phyloP scores from a whole-genome alignment of 441 rosid genomes.

The Jatropha podagrica region DNA sequence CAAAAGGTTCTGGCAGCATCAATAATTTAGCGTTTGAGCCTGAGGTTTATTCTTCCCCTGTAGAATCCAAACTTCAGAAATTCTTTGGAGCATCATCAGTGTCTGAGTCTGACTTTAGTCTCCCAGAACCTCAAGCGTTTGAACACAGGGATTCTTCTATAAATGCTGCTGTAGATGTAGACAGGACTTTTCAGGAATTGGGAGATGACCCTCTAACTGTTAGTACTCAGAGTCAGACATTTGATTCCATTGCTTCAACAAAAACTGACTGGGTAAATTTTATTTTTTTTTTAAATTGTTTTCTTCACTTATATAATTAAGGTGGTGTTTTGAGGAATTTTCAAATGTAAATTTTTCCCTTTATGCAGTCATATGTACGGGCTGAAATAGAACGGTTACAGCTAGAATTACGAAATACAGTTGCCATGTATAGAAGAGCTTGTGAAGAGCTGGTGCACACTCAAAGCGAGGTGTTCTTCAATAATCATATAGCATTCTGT shows the following conservation, averaged over 20 bases:
- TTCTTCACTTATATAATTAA: slow-evolving; percentile 4
- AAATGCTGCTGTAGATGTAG: slow-evolving; percentile 26
- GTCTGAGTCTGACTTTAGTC: slow-evolving; percentile 38
- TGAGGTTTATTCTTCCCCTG: slow-evolving; percentile 34
- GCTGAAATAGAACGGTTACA: slow-evolving; percentile 65
- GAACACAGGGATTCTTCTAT: slow-evolving; percentile 28
- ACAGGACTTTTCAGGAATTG: slow-evolving; percentile 23
- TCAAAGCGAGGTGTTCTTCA: slow-evolving; percentile 60
- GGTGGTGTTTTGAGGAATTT: slow-evolving; percentile 10
- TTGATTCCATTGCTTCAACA: slow-evolving; percentile 30
- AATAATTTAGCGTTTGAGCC: slow-evolving; percentile 31
- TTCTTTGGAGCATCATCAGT: slow-evolving; percentile 33
- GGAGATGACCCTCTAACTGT: slow-evolving; percentile 30
- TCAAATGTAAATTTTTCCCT: slow-evolving; percentile 9
- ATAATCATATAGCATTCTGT: slow-evolving; percentile 2
- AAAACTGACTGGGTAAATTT: slow-evolving; percentile 44
- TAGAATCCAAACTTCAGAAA: slow-evolving; percentile 33
- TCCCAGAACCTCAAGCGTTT: slow-evolving; percentile 33
- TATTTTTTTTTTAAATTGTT: not conserved
- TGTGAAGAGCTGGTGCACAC: slow-evolving; percentile 74
- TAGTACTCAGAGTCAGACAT: slow-evolving; percentile 20
- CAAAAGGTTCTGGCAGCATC: slow-evolving; percentile 34
- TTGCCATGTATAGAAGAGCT: slow-evolving; percentile 64
- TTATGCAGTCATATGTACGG: slow-evolving; percentile 52
- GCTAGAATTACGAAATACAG: slow-evolving; percentile 58